Evolutionary conservation across 2,329 filamentous ascomycete genomes (phyloP), one percentile per base, ranked within the genome.

Genomic region (Tympanopsis confertula): DNA sequence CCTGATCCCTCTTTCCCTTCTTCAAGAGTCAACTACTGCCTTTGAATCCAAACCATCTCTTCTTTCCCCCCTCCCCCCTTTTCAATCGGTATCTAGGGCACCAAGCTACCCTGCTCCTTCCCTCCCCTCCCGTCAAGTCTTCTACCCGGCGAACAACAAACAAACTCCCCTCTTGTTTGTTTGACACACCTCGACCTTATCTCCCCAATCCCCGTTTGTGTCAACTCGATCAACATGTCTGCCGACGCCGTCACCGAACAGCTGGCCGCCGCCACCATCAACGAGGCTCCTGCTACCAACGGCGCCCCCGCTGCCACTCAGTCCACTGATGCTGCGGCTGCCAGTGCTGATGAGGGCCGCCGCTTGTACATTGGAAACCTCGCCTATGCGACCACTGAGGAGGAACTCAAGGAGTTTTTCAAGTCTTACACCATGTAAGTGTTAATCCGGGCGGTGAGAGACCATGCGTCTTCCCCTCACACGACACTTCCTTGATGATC

Each of bases 321-420:
- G 30, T 15, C 30, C 30, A 33, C 86, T 61, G 87, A 94, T 65
- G 87, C 88, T 64, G 87, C 91, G 60, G 82, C 91, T 65, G 86
- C 87, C 69, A 94, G 87, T 71, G 91, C 91, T 66, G 88, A 89
- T 67, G 91, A 98, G 76, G 89, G 91, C 66, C 86, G 91, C 74
- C 86, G 91, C 72, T 83, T 98, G 58, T 98, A 98, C 74, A 96
- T 98, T 74, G 91, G 91, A 75, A 98, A 98, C 77, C 85, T 98
- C 79, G 91, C 91, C 59, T 98, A 98, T 68, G 88, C 89, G 82
- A 96, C 91, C 81, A 94, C 87, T 66, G 91, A 96, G 85, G 91
- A 85, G 82, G 87, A 95, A 82, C 86, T 98, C 78, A 94, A 93
- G 77, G 85, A 91, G 56, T 98, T 98, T 78, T 98, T 98, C 83